Evolutionary conservation across 83 land plant genomes (phyloP).

Genomic region (Picea abies): DNA sequence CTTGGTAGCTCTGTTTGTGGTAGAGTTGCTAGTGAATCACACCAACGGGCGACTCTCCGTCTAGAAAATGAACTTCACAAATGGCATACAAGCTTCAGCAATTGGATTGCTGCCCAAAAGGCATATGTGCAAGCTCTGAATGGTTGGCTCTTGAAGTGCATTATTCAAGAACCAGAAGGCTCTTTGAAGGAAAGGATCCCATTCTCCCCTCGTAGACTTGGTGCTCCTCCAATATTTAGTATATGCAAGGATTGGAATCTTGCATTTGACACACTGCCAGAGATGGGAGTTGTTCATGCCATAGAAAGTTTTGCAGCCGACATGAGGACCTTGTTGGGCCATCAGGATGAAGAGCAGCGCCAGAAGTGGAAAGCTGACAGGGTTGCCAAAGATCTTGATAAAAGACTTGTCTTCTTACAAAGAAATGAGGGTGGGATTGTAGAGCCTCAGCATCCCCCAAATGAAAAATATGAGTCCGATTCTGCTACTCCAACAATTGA

Average conservation of each 20-base stretch:
- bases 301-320: constrained; percentile 38
- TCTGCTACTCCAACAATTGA: constrained; percentile 16
- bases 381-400: constrained; percentile 43
- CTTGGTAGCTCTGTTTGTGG: constrained; percentile 39
- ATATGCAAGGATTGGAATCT: constrained; percentile 47
- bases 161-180: constrained; percentile 41
- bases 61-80: constrained; percentile 48
- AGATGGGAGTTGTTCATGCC: constrained; percentile 25
- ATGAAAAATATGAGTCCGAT: constrained; percentile 21
- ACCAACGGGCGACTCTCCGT: constrained; percentile 41
- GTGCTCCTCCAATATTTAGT: constrained; percentile 42
- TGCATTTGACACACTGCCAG: constrained; percentile 41
- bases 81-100: constrained; percentile 50
- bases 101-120: constrained; percentile 46
- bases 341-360: constrained; percentile 60
- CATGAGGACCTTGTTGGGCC: constrained; percentile 36
- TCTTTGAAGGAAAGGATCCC: constrained; percentile 26
- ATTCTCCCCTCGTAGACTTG: constrained; percentile 22
- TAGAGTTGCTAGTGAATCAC: constrained; percentile 41
- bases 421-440: constrained; percentile 33
- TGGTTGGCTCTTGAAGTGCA: constrained; percentile 58
- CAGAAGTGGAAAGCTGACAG: constrained; percentile 58
- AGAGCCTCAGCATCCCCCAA: constrained; percentile 22
- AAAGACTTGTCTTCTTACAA: constrained; percentile 34
- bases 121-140: constrained; percentile 48